Percentiles rank a stretch among this genome's conserved stretches.
phyloP scores from a whole-genome alignment of 208 protist genomes.

The Leishmania mexicana region DNA sequence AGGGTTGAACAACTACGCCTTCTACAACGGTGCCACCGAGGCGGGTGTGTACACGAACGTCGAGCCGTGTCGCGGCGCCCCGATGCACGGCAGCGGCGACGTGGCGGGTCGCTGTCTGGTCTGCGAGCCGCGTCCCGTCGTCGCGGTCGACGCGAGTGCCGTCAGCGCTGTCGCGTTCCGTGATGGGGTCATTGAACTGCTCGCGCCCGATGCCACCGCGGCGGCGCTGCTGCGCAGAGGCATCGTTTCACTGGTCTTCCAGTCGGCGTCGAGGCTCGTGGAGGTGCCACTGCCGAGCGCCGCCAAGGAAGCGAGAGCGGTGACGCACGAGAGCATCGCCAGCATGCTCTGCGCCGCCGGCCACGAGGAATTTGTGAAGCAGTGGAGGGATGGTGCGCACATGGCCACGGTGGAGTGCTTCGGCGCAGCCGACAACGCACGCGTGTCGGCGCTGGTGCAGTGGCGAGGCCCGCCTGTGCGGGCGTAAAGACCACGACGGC shows the following conservation, averaged over 20 bases:
- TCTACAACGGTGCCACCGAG: conserved; percentile 88
- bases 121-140: conserved; percentile 57
- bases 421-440: conserved; percentile 15
- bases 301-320: not conserved
- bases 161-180: conserved; percentile 19
- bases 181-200: conserved; percentile 23
- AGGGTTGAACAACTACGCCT: conserved; percentile 93
- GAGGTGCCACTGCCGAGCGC: conserved; percentile 11
- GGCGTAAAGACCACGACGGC: not conserved
- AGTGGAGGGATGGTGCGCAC: conserved; percentile 4
- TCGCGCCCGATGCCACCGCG: not conserved
- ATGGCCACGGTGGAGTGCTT: conserved; percentile 26
- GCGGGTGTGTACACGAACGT: conserved; percentile 34
- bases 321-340: conserved; percentile 5
- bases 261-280: conserved; percentile 1
- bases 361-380: conserved; percentile 11
- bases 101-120: conserved; percentile 48
- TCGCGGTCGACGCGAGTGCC: conserved; percentile 29
- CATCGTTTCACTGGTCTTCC: conserved; percentile 17
- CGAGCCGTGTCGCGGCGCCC: conserved; percentile 19
- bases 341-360: conserved; percentile 5
- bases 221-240: conserved; percentile 9
- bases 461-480: conserved; percentile 1
- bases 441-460: conserved; percentile 25
- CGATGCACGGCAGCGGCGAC: conserved; percentile 20